Conservation (phyloP, 2,329 filamentous ascomycete genomes). For the Teratosphaeria epicoccoides region DNA sequence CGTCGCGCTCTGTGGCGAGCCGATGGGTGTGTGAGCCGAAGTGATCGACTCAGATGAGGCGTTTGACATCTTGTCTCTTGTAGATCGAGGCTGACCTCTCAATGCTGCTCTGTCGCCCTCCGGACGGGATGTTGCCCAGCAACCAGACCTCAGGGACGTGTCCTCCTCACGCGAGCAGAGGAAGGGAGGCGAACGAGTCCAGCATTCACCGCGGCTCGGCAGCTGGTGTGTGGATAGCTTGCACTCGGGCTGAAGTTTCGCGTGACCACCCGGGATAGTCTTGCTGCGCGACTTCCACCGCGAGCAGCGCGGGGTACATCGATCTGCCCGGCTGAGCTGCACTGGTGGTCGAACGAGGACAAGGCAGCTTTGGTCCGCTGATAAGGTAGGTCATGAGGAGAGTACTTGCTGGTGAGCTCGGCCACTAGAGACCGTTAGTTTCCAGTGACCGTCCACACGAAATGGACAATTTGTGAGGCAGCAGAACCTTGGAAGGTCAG, state of each 20-base stretch:
- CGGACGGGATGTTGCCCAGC: not conserved
- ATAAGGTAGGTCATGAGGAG: too few relatives aligned
- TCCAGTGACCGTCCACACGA: too few relatives aligned
- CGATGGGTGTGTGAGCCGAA: constrained; percentile 3
- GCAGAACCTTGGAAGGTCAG: too few relatives aligned
- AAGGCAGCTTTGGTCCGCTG: too few relatives aligned
- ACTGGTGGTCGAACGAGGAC: too few relatives aligned
- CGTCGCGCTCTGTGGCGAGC: constrained; percentile 5
- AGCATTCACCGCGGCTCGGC: not conserved
- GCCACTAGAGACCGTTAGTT: too few relatives aligned
- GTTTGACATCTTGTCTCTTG: constrained; percentile 6
- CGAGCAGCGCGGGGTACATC: too few relatives aligned
- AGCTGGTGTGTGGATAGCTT: not conserved
- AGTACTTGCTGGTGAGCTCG: too few relatives aligned
- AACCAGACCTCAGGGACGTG: not conserved
- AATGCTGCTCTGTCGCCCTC: not conserved
- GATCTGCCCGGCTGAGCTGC: too few relatives aligned
- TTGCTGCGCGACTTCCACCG: too few relatives aligned
- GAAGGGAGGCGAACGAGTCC: not conserved
- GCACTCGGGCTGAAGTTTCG: not conserved
- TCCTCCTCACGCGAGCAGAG: not conserved
- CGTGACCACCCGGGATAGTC: not conserved
- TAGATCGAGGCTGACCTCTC: not conserved
- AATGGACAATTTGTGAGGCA: too few relatives aligned
- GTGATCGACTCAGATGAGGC: constrained; percentile 3